These are phyloP conservation scores for Moniliella sp. DNA, from an alignment of 1,284 basidiomycete species.

Conservation along the genomic window DNA sequence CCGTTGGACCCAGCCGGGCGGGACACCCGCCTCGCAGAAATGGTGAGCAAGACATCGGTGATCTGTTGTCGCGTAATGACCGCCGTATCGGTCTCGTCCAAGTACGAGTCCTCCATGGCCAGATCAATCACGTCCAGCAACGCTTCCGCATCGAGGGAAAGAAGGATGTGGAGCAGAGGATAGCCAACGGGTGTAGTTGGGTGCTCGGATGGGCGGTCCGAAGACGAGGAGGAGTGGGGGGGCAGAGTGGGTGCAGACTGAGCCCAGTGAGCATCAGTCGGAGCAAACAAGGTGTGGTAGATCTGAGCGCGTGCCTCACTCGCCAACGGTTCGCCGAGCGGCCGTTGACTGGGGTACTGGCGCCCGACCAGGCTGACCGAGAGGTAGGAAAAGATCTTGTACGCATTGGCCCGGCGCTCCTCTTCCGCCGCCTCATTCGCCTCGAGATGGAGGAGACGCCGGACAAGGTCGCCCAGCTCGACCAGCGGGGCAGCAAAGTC, in stretches of 20 bases:
- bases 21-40: conserved; percentile 34
- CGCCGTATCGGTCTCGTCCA: conserved; percentile 48
- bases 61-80: conserved; percentile 54
- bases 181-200: conserved; percentile 48
- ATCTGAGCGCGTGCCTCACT: conserved; percentile 40
- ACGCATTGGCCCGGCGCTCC: conserved; percentile 44
- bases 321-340: conserved; percentile 41
- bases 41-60: conserved; percentile 63
- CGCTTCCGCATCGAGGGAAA: conserved; percentile 77
- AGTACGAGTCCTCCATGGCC: conserved; percentile 74
- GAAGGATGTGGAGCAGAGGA: conserved; percentile 63
- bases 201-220: too few relatives aligned
- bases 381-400: conserved; percentile 83
- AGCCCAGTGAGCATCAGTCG: conserved; percentile 52
- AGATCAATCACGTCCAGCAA: conserved; percentile 81
- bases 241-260: too few relatives aligned
- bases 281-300: conserved; percentile 53
- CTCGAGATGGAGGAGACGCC: conserved; percentile 40
- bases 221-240: too few relatives aligned
- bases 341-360: conserved; percentile 62
- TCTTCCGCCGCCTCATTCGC: conserved; percentile 1
- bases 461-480: conserved; percentile 56
- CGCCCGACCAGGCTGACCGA: conserved; percentile 62
- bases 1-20: background rate
- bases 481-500: conserved; percentile 79